Conservation (phyloP, 2,329 filamentous ascomycete species). For the Ophiosphaerella herpotricha region DNA sequence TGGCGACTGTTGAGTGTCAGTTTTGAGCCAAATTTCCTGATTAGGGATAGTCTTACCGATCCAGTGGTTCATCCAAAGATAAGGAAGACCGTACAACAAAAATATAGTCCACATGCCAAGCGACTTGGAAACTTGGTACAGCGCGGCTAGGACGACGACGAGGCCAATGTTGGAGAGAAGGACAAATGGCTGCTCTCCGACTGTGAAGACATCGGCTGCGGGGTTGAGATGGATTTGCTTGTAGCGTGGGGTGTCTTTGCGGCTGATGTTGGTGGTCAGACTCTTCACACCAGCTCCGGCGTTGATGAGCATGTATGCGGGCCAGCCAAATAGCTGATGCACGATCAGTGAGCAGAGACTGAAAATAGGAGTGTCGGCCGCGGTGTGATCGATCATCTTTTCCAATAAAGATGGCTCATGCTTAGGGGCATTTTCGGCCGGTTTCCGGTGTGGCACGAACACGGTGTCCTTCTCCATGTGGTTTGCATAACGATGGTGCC, state of each 20-base stretch:
- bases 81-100: constrained; percentile 66
- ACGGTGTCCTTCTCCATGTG: constrained; percentile 68
- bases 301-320: constrained; percentile 67
- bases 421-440: constrained; percentile 5
- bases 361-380: constrained; percentile 66
- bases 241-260: constrained; percentile 9
- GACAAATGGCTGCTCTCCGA: constrained; percentile 22
- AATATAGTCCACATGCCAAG: constrained; percentile 63
- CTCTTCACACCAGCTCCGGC: constrained; percentile 27
- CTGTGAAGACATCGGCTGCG: constrained; percentile 21
- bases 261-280: constrained; percentile 14
- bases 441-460: constrained; percentile 40
- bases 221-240: constrained; percentile 30
- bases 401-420: constrained; percentile 11
- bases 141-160: constrained; percentile 36
- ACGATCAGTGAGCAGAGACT: constrained; percentile 59
- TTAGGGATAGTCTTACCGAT: constrained; percentile 43
- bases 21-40: not conserved
- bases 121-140: constrained; percentile 59
- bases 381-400: constrained; percentile 43
- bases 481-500: constrained; percentile 71
- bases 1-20: constrained; percentile 57
- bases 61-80: constrained; percentile 74
- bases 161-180: constrained; percentile 24
- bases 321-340: constrained; percentile 70